phyloP scores from a whole-genome alignment of 495 filamentous ascomycete species.

The Trichoderma orchidacearum region DNA sequence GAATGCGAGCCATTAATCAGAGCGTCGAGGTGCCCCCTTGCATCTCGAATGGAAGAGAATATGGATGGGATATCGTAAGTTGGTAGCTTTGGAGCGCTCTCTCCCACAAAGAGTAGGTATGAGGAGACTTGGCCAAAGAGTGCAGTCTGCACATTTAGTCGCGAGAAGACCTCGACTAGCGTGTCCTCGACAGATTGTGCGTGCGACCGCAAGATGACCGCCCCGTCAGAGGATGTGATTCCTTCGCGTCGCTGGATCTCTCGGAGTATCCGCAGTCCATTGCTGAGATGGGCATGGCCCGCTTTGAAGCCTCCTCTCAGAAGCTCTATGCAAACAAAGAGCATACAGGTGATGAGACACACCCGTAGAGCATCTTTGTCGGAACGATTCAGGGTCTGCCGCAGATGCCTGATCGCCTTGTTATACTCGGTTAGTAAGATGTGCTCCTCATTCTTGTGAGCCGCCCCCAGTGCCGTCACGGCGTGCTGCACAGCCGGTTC shows the following conservation, averaged over 20 bases:
- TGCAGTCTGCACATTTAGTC: slow-evolving; percentile 22
- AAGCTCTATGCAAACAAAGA: slow-evolving; percentile 44
- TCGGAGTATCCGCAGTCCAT: slow-evolving; percentile 20
- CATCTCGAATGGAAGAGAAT: slow-evolving; percentile 12
- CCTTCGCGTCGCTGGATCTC: slow-evolving; percentile 7
- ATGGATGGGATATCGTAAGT: slow-evolving; percentile 2
- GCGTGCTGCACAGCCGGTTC: slow-evolving; percentile 41
- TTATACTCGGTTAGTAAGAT: slow-evolving; percentile 31
- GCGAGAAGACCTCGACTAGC: slow-evolving; percentile 22
- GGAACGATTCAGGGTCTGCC: slow-evolving; percentile 11
- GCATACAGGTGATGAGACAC: slow-evolving; percentile 38
- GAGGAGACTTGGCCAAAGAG: slow-evolving; percentile 12
- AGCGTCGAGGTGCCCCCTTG: neutral
- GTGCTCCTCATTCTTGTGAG: slow-evolving; percentile 22
- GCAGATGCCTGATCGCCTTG: slow-evolving; percentile 28
- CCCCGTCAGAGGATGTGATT: neutral
- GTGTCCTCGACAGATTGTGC: slow-evolving; percentile 18
- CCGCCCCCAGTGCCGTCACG: slow-evolving; percentile 30
- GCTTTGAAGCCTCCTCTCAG: slow-evolving; percentile 30
- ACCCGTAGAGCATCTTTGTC: slow-evolving; percentile 16
- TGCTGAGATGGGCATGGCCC: slow-evolving; percentile 32
- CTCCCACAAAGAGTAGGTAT: slow-evolving; percentile 4
- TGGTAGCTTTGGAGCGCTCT: neutral
- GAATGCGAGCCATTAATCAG: neutral
- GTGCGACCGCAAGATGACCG: slow-evolving; percentile 7